Percentiles rank a stretch among this genome's conserved stretches.
Conservation (phyloP, 805 yeast species). For the Geotrichum ghanense region DNA sequence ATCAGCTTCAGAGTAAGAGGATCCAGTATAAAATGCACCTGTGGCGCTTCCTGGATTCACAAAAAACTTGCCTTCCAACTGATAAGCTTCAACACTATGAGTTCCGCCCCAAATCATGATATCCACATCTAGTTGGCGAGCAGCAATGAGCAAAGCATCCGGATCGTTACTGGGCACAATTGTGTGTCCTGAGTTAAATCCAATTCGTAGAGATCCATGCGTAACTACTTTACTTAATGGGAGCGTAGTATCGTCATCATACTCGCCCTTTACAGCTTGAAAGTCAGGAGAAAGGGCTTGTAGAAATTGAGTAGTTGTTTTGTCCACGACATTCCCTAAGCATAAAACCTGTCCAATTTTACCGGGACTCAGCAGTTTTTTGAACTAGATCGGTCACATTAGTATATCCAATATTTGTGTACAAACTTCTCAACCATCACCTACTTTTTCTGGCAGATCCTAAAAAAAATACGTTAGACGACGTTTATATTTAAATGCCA, state of each 20-base stretch:
- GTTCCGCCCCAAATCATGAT: conserved; percentile 88
- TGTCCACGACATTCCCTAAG: conserved; percentile 69
- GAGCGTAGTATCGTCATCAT: conserved; percentile 42
- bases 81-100: conserved; percentile 85
- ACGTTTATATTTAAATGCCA: too few relatives aligned
- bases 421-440: conserved; percentile 1
- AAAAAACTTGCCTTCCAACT: conserved; percentile 84
- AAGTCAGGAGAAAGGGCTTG: conserved; percentile 60
- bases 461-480: conserved; percentile 12
- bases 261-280: conserved; percentile 73
- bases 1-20: conserved; percentile 39
- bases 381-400: conserved; percentile 41
- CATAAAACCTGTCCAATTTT: conserved; percentile 79
- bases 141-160: conserved; percentile 64
- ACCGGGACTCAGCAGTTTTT: conserved; percentile 68
- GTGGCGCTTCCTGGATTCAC: conserved; percentile 97
- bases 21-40: conserved; percentile 69
- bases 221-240: conserved; percentile 57
- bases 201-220: conserved; percentile 65
- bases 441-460: conserved; percentile 37
- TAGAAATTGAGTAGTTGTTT: conserved; percentile 51
- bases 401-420: conserved; percentile 1
- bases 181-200: conserved; percentile 75
- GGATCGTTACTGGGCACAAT: conserved; percentile 83
- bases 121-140: conserved; percentile 88